Evolutionary conservation across 2,329 filamentous ascomycete genomes (phyloP).

Genomic region (Penicillium sp.): DNA sequence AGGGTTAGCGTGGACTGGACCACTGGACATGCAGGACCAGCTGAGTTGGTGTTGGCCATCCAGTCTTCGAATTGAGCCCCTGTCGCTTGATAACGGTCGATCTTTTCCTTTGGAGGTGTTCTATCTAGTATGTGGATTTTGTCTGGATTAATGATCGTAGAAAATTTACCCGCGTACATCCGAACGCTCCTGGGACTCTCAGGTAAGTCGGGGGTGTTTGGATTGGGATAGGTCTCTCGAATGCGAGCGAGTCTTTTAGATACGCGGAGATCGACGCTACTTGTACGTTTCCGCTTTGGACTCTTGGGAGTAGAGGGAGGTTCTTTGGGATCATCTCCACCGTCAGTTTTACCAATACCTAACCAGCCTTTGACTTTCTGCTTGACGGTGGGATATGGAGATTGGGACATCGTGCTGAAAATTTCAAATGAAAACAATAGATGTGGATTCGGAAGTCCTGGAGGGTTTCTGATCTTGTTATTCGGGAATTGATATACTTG

Average conservation of each 20-base stretch:
- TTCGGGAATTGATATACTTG: background rate
- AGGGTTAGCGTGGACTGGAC: background rate
- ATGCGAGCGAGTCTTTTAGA: background rate
- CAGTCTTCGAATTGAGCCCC: background rate
- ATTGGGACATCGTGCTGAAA: background rate
- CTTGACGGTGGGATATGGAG: background rate
- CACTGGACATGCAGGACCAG: background rate
- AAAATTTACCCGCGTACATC: rapidly evolving
- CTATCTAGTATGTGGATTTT: rapidly evolving
- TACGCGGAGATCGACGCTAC: too few relatives aligned
- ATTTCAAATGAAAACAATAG: background rate
- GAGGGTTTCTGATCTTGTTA: background rate
- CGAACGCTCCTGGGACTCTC: rapidly evolving
- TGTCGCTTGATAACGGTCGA: rapidly evolving
- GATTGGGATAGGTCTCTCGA: background rate
- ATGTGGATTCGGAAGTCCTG: background rate
- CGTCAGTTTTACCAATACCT: too few relatives aligned
- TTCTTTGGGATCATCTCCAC: background rate
- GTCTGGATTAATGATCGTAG: background rate
- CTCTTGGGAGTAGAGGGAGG: too few relatives aligned
- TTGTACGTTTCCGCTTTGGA: background rate
- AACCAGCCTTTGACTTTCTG: background rate
- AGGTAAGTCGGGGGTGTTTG: background rate
- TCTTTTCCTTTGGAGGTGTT: background rate
- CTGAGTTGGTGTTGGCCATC: background rate